phyloP scores from a whole-genome alignment of 495 filamentous ascomycete genomes.

The Hyphodiscus hymeniophilus region DNA sequence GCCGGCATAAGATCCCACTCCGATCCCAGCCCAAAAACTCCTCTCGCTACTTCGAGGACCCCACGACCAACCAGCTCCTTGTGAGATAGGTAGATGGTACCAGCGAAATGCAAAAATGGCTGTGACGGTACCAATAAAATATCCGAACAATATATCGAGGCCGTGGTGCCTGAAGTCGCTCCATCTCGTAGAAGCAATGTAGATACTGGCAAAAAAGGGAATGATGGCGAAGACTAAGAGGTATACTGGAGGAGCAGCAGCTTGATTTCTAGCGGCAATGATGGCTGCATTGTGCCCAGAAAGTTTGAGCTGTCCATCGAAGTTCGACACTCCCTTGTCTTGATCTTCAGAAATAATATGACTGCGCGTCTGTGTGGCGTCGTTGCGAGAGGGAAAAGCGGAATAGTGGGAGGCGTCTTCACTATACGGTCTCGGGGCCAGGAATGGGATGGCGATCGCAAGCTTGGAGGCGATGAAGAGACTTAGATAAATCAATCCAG shows the following conservation, averaged over 20 bases:
- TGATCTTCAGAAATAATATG: neutral
- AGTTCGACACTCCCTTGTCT: neutral
- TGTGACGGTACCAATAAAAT: constrained; percentile 47
- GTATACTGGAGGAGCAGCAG: constrained; percentile 61
- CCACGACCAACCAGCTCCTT: constrained; percentile 52
- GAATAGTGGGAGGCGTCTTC: constrained; percentile 27
- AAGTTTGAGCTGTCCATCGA: constrained; percentile 8
- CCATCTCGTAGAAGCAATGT: constrained; percentile 50
- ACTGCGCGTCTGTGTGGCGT: constrained; percentile 22
- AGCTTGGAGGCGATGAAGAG: constrained; percentile 59
- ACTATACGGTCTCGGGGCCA: constrained; percentile 35
- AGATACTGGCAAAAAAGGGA: constrained; percentile 46
- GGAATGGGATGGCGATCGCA: constrained; percentile 47
- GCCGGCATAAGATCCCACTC: constrained; percentile 39
- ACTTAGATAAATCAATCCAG: constrained; percentile 74
- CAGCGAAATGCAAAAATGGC: constrained; percentile 44
- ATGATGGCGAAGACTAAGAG: constrained; percentile 61
- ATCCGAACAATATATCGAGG: constrained; percentile 81
- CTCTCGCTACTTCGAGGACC: constrained; percentile 42
- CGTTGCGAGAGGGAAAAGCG: constrained; percentile 40
- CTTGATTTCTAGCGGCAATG: constrained; percentile 46
- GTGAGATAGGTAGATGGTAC: constrained; percentile 57
- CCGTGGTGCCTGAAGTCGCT: constrained; percentile 84
- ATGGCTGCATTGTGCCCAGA: constrained; percentile 13
- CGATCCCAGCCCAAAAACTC: constrained; percentile 54